Conservation (phyloP, 352 stramenopile species). For the Phytophthora meadii region DNA sequence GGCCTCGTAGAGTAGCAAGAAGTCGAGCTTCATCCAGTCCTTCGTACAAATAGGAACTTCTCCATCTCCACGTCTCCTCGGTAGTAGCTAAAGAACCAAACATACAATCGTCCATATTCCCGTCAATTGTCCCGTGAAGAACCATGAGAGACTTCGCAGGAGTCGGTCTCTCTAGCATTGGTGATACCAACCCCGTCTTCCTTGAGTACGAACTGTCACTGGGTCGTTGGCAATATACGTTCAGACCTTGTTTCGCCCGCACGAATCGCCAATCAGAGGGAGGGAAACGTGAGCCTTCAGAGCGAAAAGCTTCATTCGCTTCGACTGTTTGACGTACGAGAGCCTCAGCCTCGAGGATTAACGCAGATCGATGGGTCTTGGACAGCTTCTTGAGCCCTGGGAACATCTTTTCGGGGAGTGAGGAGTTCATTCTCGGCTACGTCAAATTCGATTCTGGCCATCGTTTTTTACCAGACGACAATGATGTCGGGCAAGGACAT, state of each 20-base stretch:
- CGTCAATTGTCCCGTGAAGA: slow-evolving; percentile 46
- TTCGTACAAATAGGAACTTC: slow-evolving; percentile 51
- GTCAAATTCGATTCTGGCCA: slow-evolving; percentile 8
- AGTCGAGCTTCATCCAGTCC: slow-evolving; percentile 53
- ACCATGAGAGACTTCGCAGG: slow-evolving; percentile 45
- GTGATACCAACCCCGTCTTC: slow-evolving; percentile 7
- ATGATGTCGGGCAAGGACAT: slow-evolving; percentile 1
- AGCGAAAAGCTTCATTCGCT: slow-evolving; percentile 48
- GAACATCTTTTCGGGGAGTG: slow-evolving; percentile 46
- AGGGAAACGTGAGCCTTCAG: slow-evolving; percentile 28
- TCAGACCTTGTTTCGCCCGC: slow-evolving; percentile 43
- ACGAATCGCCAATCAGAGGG: slow-evolving; percentile 47
- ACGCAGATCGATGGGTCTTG: slow-evolving; percentile 30
- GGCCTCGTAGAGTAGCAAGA: slow-evolving; percentile 40
- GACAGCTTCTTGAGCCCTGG: slow-evolving; percentile 30
- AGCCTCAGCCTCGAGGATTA: slow-evolving; percentile 43
- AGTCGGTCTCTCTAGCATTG: not conserved
- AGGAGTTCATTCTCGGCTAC: slow-evolving; percentile 32
- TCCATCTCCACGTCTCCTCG: slow-evolving; percentile 47
- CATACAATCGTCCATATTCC: slow-evolving; percentile 53
- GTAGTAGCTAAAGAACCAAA: slow-evolving; percentile 54
- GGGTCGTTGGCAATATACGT: slow-evolving; percentile 36
- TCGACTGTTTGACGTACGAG: slow-evolving; percentile 51
- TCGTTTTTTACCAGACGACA: not conserved
- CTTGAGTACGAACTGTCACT: not conserved